These are phyloP conservation scores for Calycina marina DNA, from an alignment of 2,329 filamentous ascomycete species.

Conservation along the genomic window DNA sequence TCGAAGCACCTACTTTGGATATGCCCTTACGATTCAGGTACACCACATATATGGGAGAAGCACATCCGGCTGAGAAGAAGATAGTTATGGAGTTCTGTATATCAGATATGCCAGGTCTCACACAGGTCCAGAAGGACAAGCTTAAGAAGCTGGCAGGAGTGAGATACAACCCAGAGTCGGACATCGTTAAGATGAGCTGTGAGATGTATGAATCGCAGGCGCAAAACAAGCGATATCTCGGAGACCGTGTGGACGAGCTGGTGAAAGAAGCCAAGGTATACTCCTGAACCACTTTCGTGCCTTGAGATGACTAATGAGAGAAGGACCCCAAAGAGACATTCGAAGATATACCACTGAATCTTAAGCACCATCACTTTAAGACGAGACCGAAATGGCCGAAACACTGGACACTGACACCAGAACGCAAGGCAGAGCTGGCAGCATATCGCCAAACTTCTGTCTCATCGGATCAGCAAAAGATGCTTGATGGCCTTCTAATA, in stretches of 20 bases:
- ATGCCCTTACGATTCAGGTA: slow-evolving; percentile 85
- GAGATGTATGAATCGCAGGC: slow-evolving; percentile 79
- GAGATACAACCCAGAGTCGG: slow-evolving; percentile 74
- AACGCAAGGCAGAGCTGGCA: slow-evolving; percentile 52
- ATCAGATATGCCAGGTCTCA: slow-evolving; percentile 53
- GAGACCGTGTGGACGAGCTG: slow-evolving; percentile 60
- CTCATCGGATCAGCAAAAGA: slow-evolving; percentile 38
- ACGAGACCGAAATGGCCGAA: slow-evolving; percentile 58
- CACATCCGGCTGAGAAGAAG: slow-evolving; percentile 82
- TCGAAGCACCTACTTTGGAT: slow-evolving; percentile 50
- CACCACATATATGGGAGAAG: slow-evolving; percentile 90
- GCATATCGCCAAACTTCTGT: slow-evolving; percentile 37
- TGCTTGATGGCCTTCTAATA: slow-evolving; percentile 40
- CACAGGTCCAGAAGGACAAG: slow-evolving; percentile 55
- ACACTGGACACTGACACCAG: slow-evolving; percentile 65
- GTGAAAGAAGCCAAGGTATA: slow-evolving; percentile 57
- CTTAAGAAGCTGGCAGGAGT: slow-evolving; percentile 75
- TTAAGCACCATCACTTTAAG: slow-evolving; percentile 66
- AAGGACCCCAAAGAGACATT: slow-evolving; percentile 67
- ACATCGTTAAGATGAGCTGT: slow-evolving; percentile 77
- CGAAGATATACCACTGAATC: slow-evolving; percentile 77
- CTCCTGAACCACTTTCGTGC: no score
- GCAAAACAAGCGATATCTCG: slow-evolving; percentile 93
- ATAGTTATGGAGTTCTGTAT: slow-evolving; percentile 85
- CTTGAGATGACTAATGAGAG: slow-evolving; percentile 13